A percentile compares a stretch with the other conserved stretches of the same genome.
Evolutionary conservation across 371 early-diverging fungal species (phyloP).

Genomic region (Rozella allomycis): DNA sequence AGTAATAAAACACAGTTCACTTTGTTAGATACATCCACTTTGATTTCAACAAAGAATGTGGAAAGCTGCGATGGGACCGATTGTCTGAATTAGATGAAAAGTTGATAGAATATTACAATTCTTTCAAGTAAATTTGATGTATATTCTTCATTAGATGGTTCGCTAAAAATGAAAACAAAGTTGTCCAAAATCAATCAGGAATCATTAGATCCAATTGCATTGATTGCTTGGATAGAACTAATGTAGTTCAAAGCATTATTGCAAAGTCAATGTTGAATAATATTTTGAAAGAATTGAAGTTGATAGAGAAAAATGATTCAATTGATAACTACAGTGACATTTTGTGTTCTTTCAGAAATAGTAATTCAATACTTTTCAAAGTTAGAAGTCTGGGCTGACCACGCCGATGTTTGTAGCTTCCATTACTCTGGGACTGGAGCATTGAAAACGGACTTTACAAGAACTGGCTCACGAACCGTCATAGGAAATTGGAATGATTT

Average conservation of each 20-base stretch:
- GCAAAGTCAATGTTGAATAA: constrained; percentile 29
- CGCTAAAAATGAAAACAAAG: constrained; percentile 4
- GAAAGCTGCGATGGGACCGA: constrained; percentile 66
- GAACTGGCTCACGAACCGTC: constrained; percentile 68
- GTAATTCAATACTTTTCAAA: constrained; percentile 2
- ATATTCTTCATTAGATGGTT: constrained; percentile 7
- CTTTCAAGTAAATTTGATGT: not conserved
- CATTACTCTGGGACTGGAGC: constrained; percentile 97
- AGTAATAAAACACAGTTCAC: not conserved
- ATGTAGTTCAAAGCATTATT: constrained; percentile 84
- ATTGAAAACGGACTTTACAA: constrained; percentile 87
- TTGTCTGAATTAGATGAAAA: constrained; percentile 48
- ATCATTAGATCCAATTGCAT: constrained; percentile 96
- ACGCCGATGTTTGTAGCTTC: constrained; percentile 87
- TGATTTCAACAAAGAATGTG: constrained; percentile 90
- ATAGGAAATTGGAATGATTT: constrained; percentile 61
- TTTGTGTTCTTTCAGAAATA: constrained; percentile 1
- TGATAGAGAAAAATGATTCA: constrained; percentile 1
- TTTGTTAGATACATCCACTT: constrained; percentile 52
- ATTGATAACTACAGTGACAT: not conserved
- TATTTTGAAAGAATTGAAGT: constrained; percentile 4
- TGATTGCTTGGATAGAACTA: constrained; percentile 98
- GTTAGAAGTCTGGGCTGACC: constrained; percentile 78
- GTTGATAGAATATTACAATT: constrained; percentile 33
- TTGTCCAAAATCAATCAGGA: constrained; percentile 40